Evolutionary conservation across 169 alveolate genomes (phyloP), one percentile per base, ranked within the genome.

Genomic region (Besnoitia besnoiti): DNA sequence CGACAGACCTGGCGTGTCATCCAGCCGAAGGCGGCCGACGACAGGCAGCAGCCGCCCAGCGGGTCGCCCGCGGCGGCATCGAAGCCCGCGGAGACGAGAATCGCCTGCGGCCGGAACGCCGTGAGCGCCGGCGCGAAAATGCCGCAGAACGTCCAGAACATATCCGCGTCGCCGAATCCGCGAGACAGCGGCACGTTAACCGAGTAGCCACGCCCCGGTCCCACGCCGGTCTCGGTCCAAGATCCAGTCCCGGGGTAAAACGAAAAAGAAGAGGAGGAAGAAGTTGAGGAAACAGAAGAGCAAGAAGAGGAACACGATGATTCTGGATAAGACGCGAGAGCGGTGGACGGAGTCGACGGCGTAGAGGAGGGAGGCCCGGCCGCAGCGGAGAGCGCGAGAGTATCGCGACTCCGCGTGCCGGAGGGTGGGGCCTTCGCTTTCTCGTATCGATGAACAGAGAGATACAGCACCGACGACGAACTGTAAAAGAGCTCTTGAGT

Each of bases 31-130:
- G 98, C 98, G 42, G 96, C 97, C 91, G 97, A 98, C 42, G 97
- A 96, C 39, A 96, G 76, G 8, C 84, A 79, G 87, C 97, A 95
- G 44, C 96, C 96, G 75, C 98, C 99, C 73, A 97, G 85, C 24
- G 94, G 95, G 84, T 96, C 97, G n/a, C 79, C 94, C 85, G 95
- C 97, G 75, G 55, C 98, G 98, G 98, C 99, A 93, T 98, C 99
- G 88, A 98, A 98, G 39, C 99, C 99, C 30, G 99, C 98, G 14
- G 99, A 97, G n/a, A 98, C 96, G 79, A 98, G 95, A 33, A 98
- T 97, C 85, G 98, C 97, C 94, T 98, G 99, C 37, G 99, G 99
- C 77, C 97, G 94, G 93, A 98, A 98, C 62, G 93, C 97, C 82
- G 96, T 94, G 75, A 98, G 94, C 85, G 98, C 95, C n/a, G 99